Base-by-base conservation (phyloP, 192 early-diverging fungal species). In the Backusella mclennaniae region DNA sequence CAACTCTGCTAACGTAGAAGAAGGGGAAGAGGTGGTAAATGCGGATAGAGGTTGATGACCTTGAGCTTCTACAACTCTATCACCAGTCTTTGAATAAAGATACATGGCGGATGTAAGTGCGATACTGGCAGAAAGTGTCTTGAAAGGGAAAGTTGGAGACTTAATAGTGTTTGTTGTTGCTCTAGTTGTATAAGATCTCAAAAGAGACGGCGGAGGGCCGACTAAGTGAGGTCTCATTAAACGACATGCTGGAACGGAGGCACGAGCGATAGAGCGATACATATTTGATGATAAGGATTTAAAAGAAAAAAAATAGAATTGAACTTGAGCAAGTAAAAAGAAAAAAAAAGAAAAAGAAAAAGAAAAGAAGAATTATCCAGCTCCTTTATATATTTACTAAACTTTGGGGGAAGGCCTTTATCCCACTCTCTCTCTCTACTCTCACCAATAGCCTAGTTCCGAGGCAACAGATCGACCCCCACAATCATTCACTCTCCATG, bases 1-100 rank as follows among this genome's bases (percentile, higher is more conserved):
- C 8, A 89, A 71, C 35, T 86, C 82, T 23, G 72, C 26, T 23
- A 82, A 23, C 11, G 76, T 66, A 41, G 66, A 17, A 52, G 31
- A 15, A 74, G 72, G 56, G 21, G 71, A 21, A 33, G 75, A 71
- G 2, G 63, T 29, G n/a, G 39, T 41, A n/a, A 74, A 38, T 66
- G n/a, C n/a, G 39, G 56, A 33, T 63, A 19, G 8, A 39, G 59
- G 66, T 33, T 39, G 23, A 3, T 15, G 29, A 21, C 19, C 31
- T 29, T 49, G 36, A 4, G 73, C 73, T 67, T 80, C 79, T 17
- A 74, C 73, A 72, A 71, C 31, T n/a, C 67, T 63, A 31, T 19
- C 23, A 42, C 42, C 33, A 12, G 35, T 56, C 26, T 17, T 46
- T 70, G 41, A 33, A 56, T 56, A 76, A 15, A 67, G 39, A 41